phyloP scores from a whole-genome alignment of 352 stramenopile genomes.

The Pythium brachiatum region DNA sequence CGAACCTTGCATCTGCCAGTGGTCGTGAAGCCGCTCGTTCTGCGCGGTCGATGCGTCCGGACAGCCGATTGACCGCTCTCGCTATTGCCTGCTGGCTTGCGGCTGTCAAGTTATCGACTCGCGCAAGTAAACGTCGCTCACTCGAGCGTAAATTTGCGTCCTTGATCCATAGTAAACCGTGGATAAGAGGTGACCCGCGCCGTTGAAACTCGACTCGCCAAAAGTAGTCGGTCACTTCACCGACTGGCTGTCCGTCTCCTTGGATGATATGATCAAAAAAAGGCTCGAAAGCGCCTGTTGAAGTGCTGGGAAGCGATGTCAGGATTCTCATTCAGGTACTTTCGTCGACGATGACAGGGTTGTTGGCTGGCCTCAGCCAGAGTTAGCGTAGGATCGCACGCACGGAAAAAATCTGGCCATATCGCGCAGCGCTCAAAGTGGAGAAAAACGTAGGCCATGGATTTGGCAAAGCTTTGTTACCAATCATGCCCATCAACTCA shows the following conservation, averaged over 20 bases:
- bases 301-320: conserved; percentile 24
- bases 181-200: conserved; percentile 23
- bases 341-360: conserved; percentile 13
- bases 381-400: conserved; percentile 5
- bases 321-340: conserved; percentile 21
- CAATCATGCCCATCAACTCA: conserved; percentile 20
- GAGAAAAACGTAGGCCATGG: conserved; percentile 25
- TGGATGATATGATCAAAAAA: conserved; percentile 10
- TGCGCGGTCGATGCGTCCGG: too few relatives aligned
- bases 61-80: too few relatives aligned
- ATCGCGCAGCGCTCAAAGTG: conserved; percentile 28
- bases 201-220: conserved; percentile 31
- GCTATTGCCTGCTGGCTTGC: too few relatives aligned
- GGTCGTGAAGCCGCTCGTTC: too few relatives aligned
- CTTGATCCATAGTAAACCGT: conserved; percentile 25
- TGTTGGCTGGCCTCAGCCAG: conserved; percentile 2
- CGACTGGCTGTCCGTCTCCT: conserved; percentile 14
- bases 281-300: conserved; percentile 7
- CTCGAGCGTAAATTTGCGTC: too few relatives aligned
- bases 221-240: conserved; percentile 25
- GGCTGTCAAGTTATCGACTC: too few relatives aligned
- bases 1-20: too few relatives aligned
- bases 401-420: conserved; percentile 26
- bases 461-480: conserved; percentile 16
- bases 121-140: too few relatives aligned